phyloP scores from a whole-genome alignment of 345 rosid species.

The Citrus unshiu region DNA sequence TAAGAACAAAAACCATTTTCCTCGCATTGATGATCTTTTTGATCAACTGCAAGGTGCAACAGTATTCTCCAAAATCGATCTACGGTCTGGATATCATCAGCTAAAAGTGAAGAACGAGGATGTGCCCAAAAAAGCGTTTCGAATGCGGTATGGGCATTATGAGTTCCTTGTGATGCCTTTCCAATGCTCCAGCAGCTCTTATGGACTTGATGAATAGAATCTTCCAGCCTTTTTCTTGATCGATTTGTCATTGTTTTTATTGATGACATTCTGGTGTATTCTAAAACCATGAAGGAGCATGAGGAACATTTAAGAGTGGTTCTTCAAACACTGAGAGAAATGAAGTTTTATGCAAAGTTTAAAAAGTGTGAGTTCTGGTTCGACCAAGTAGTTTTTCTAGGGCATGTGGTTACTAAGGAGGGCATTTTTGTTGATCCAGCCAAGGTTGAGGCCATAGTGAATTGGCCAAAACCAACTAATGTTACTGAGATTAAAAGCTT shows the following conservation, averaged over 20 bases:
- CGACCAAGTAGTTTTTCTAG: rapidly evolving
- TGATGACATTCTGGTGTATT: background rate
- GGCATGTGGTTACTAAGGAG: too few species aligned
- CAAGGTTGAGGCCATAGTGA: too few species aligned
- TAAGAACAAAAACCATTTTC: background rate
- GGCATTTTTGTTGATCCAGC: too few species aligned
- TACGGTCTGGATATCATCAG: too few species aligned
- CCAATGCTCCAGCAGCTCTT: background rate
- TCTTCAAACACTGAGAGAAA: too few species aligned
- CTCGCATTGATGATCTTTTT: background rate
- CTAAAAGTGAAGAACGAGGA: background rate
- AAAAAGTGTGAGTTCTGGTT: background rate
- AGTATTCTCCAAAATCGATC: too few species aligned
- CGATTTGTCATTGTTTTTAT: background rate
- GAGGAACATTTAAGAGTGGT: too few species aligned
- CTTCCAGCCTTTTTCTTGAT: background rate
- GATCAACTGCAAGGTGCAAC: too few species aligned
- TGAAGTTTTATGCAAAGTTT: background rate
- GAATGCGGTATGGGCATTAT: background rate
- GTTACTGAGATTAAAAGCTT: too few species aligned
- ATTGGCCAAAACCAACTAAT: too few species aligned
- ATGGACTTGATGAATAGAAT: too few species aligned
- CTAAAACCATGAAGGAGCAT: background rate
- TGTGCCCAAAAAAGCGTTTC: background rate
- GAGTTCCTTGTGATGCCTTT: background rate